Evolutionary conservation across 2,329 filamentous ascomycete species (phyloP), one percentile per base, ranked within the genome.

Genomic region (Arthrobotrys musiformis): DNA sequence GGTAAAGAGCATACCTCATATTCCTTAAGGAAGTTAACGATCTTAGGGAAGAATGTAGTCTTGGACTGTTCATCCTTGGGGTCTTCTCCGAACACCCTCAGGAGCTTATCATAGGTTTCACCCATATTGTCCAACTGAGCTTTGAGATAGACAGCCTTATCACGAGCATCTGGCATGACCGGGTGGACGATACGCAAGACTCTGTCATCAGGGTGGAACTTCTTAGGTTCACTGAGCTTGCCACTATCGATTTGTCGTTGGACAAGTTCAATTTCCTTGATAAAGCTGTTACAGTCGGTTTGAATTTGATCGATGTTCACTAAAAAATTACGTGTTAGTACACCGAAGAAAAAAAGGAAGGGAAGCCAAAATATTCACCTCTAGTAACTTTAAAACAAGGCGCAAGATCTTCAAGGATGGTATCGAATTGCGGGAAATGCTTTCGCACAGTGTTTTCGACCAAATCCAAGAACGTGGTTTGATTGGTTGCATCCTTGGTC

Each of bases 401-500:
- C 22, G 63, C 85, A 80, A 99, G 97, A 82, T 99, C 94, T 8
- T 92, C 89, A 17, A 89, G 86, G 83, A 98, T 98, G 35, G 88
- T 88, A 84, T 97, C 94, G 92, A 94, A 98, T 83, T 97, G 93
- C 1, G 94, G 92, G 80, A 98, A 99, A 83, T 98, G 94, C 82
- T 93, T 95, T 79, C 95, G 92, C 72, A 98, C 94, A 80, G 97
- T 97, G 80, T 94, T 92, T 84, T 99, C 95, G 48, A 99, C 93
- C 48, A 98, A 88, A 84, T 99, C 95, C 70, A 94, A 93, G 82
- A 99, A 91, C 0, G 93, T 97, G 0, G 93, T 94, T 84, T 98
- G 92, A 84, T 99, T 99, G 88, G 97, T 97, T 86, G 97, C 93
- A 82, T 99, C 95, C 85, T 99, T 99, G 82, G 98, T 93, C 94